phyloP scores from a whole-genome alignment of 208 protist species.

The Trypanosoma theileri region DNA sequence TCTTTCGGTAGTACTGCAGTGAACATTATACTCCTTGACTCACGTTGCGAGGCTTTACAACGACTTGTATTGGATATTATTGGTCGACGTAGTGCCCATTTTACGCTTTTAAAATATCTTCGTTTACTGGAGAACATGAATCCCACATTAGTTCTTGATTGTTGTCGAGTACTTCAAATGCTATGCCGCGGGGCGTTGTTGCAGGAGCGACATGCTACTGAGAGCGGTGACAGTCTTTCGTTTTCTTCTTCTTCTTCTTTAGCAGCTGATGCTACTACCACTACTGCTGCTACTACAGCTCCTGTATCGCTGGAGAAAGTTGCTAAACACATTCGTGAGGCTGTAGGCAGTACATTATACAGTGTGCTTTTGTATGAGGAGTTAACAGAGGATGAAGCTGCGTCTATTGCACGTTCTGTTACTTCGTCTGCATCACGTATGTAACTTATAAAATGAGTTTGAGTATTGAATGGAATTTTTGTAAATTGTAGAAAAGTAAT shows the following conservation, averaged over 20 bases:
- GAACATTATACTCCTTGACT: slow-evolving; percentile 58
- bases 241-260: no score
- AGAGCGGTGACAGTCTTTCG: no score
- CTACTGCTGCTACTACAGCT: background rate
- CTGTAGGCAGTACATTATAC: slow-evolving; percentile 58
- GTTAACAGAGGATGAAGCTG: slow-evolving; percentile 63
- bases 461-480: no score
- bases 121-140: slow-evolving; percentile 61
- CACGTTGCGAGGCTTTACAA: slow-evolving; percentile 43
- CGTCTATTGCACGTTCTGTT: slow-evolving; percentile 54
- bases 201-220: slow-evolving; percentile 26
- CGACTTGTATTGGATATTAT: slow-evolving; percentile 53
- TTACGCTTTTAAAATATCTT: slow-evolving; percentile 79
- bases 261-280: background rate
- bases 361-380: slow-evolving; percentile 68
- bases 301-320: slow-evolving; percentile 42
- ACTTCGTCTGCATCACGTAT: slow-evolving; percentile 24
- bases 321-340: slow-evolving; percentile 53
- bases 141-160: slow-evolving; percentile 53
- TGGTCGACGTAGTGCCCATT: slow-evolving; percentile 58
- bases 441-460: background rate
- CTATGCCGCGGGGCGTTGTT: slow-evolving; percentile 47
- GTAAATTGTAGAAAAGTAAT: no score
- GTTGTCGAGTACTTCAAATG: slow-evolving; percentile 70
- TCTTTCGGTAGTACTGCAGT: slow-evolving; percentile 69